Base-by-base conservation (phyloP, 305 asterid genomes). In the Fraxinus sp. region DNA sequence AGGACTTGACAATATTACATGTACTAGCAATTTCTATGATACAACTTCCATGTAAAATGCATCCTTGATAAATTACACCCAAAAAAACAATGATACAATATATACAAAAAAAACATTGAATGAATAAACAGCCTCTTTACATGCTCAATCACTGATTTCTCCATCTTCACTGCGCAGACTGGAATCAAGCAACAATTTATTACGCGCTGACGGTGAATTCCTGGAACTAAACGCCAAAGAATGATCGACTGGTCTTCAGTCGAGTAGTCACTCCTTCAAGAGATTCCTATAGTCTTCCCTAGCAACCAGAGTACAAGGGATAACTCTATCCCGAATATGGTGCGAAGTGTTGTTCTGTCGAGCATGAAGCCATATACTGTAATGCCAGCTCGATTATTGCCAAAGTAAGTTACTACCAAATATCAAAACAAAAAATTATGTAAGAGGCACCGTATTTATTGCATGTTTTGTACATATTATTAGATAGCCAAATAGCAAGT, bases 301-400 rank as follows among this genome's bases (percentile, higher is more conserved):
- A 94, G 97, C 77, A 93, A 85, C 98, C 99, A 95, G 4, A 94
- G 94, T 0, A 91, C 91, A n/a, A 95, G 91, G 20, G 94, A 88
- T 33, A 95, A 78, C 87, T 95, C 94, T 57, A 95, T 80, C 37
- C 94, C 97, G 33, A 95, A 90, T 49, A 95, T 91, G 75, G 96
- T 89, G 84, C 90, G 97, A 6, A 95, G 93, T 20, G 93, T 88
- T 64, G 90, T 87, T 86, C 99, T 87, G 74, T 95, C 98, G 86
- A 95, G 86, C 94, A 93, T 91, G 86, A 94, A 92, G 1, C 98
- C 99, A 4, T 80, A 95, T n/a, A 95, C 83, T 36, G 98, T 95
- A 62, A 95, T 91, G 82, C 98, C 98, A 24, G 98, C 97, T 90
- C 91, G 85, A 64, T 95, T 95, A 87, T 91, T 89, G 89, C 92